Evolutionary conservation across 192 early-diverging fungal genomes (phyloP).

Genomic region (Backusella psychrophila): DNA sequence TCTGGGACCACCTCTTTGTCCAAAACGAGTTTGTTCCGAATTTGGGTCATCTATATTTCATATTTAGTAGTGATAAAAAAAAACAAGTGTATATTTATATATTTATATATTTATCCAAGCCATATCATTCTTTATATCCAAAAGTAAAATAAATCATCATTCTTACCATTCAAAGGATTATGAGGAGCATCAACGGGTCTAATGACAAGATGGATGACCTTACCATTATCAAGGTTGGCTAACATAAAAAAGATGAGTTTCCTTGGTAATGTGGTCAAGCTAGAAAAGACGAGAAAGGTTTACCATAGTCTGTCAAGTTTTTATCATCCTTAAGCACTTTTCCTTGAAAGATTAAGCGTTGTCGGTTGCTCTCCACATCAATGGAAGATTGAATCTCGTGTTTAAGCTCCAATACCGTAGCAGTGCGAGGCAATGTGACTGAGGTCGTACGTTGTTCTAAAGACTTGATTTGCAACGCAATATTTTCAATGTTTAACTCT

Average conservation of each 20-base stretch:
- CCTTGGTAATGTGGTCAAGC: background rate
- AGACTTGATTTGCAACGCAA: constrained; percentile 26
- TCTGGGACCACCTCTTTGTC: background rate
- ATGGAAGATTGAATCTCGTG: constrained; percentile 37
- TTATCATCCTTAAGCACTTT: constrained; percentile 46
- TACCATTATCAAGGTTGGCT: constrained; percentile 44
- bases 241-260: background rate
- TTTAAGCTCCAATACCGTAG: constrained; percentile 46
- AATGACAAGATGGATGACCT: constrained; percentile 49
- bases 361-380: constrained; percentile 39
- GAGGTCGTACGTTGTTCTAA: constrained; percentile 33
- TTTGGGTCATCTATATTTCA: constrained; percentile 24
- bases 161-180: constrained; percentile 46
- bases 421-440: constrained; percentile 34
- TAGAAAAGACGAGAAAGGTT: no score
- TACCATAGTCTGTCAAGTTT: constrained; percentile 44
- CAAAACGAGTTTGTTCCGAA: background rate
- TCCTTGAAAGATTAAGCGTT: constrained; percentile 50
- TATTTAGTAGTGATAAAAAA: background rate
- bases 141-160: background rate
- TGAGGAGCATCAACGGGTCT: constrained; percentile 44
- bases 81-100: no score
- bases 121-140: background rate
- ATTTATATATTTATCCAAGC: no score
- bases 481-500: constrained; percentile 7